Percentiles rank a stretch among this genome's conserved stretches.
phyloP scores from a whole-genome alignment of 257 asterid species.

The Petunia axillaris region DNA sequence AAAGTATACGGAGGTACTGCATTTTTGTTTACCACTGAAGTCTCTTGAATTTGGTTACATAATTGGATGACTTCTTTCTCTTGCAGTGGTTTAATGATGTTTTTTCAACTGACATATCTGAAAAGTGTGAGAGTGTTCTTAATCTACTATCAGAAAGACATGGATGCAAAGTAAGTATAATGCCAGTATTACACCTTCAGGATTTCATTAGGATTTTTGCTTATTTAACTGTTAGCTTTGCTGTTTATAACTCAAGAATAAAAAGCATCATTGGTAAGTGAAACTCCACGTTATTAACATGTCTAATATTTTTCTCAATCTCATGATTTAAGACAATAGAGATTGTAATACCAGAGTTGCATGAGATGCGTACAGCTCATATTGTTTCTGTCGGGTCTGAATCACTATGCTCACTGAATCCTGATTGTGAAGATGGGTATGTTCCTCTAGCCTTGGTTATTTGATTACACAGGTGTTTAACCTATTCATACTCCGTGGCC shows the following conservation, averaged over 20 bases:
- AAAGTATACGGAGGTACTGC: slow-evolving; percentile 78
- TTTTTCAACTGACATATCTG: slow-evolving; percentile 57
- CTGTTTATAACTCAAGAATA: slow-evolving; percentile 11
- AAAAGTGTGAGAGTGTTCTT: slow-evolving; percentile 50
- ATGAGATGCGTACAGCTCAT: slow-evolving; percentile 89
- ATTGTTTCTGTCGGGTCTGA: slow-evolving; percentile 89
- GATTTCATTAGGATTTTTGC: background rate
- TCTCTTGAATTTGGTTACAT: slow-evolving; percentile 12
- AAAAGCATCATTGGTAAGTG: background rate
- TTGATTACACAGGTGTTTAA: no score
- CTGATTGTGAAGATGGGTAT: slow-evolving; percentile 84
- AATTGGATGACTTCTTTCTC: slow-evolving; percentile 28
- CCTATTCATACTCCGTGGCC: no score
- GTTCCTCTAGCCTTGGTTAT: slow-evolving; percentile 30
- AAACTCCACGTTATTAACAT: background rate
- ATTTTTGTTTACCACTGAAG: slow-evolving; percentile 23
- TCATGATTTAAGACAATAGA: slow-evolving; percentile 52
- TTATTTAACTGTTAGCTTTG: no score
- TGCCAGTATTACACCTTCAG: slow-evolving; percentile 10
- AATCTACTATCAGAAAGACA: slow-evolving; percentile 62
- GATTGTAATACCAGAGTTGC: slow-evolving; percentile 47
- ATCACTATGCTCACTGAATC: slow-evolving; percentile 64
- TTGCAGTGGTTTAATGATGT: slow-evolving; percentile 85
- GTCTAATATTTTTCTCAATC: slow-evolving; percentile 30
- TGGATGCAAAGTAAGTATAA: slow-evolving; percentile 72